Evolutionary conservation across 1,284 basidiomycete species (phyloP).

Genomic region (Ceratobasidium sp.): DNA sequence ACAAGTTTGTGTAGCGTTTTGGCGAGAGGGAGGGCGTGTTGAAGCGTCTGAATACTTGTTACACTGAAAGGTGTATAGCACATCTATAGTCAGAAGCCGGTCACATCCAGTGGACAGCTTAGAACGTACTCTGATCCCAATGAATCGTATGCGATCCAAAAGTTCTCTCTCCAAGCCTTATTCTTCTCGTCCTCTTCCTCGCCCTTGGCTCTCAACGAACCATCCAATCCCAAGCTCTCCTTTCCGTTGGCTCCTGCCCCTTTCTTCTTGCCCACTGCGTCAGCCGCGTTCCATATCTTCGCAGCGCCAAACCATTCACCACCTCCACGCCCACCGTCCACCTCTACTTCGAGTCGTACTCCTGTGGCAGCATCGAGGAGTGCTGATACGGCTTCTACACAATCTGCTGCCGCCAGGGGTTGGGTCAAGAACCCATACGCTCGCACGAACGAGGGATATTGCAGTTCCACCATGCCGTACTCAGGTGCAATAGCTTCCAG

Average conservation of each 20-base stretch:
- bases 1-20: conserved; percentile 95
- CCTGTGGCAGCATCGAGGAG: conserved; percentile 94
- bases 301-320: conserved; percentile 51
- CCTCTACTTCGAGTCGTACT: conserved; percentile 88
- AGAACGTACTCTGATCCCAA: conserved; percentile 80
- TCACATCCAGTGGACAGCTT: background rate
- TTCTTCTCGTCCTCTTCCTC: conserved; percentile 60
- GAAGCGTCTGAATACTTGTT: conserved; percentile 76
- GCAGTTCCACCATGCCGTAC: conserved; percentile 95
- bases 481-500: conserved; percentile 94
- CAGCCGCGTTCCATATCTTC: conserved; percentile 46
- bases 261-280: conserved; percentile 37
- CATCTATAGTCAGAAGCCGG: background rate
- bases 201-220: conserved; percentile 28
- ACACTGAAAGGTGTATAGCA: conserved; percentile 13
- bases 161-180: conserved; percentile 84
- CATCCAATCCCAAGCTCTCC: conserved; percentile 38
- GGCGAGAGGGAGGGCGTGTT: conserved; percentile 83
- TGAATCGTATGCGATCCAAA: conserved; percentile 94
- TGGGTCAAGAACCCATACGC: conserved; percentile 90
- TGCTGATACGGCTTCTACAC: conserved; percentile 90
- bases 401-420: conserved; percentile 92
- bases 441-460: conserved; percentile 93
- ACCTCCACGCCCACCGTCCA: conserved; percentile 59
- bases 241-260: conserved; percentile 16